Evolutionary conservation across 2,329 filamentous ascomycete species (phyloP).

Genomic region (Epichloe aotearoae): DNA sequence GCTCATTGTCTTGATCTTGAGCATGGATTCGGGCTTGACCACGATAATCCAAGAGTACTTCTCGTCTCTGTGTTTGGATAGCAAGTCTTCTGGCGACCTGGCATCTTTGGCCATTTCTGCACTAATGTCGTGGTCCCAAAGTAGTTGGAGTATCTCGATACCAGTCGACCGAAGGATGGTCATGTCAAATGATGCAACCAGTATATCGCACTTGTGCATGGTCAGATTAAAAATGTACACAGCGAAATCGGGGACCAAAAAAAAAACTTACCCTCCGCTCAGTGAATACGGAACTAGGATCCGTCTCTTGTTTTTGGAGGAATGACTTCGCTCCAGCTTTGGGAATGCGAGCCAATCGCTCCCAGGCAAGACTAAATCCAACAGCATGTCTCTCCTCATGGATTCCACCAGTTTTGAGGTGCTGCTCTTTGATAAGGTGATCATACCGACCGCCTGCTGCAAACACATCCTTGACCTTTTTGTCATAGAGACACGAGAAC

Average conservation of each 20-base stretch:
- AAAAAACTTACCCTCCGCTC: slow-evolving; percentile 43
- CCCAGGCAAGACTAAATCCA: slow-evolving; percentile 84
- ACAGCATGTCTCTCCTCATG: slow-evolving; percentile 66
- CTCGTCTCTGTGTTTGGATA: slow-evolving; percentile 63
- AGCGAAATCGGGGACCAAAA: not conserved
- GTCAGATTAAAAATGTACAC: not conserved
- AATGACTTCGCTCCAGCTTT: slow-evolving; percentile 43
- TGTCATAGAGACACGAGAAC: slow-evolving; percentile 84
- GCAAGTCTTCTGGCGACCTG: slow-evolving; percentile 64
- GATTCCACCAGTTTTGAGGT: slow-evolving; percentile 51
- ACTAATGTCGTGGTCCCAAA: slow-evolving; percentile 77
- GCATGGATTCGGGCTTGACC: slow-evolving; percentile 61
- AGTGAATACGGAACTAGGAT: slow-evolving; percentile 45
- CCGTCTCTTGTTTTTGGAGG: slow-evolving; percentile 57
- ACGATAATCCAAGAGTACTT: slow-evolving; percentile 78
- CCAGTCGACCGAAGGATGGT: slow-evolving; percentile 62
- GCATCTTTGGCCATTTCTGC: slow-evolving; percentile 78
- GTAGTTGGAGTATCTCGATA: slow-evolving; percentile 59
- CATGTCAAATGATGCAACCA: slow-evolving; percentile 78
- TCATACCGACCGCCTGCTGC: slow-evolving; percentile 93
- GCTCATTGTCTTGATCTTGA: slow-evolving; percentile 69
- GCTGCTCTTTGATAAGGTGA: slow-evolving; percentile 70
- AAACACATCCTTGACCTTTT: slow-evolving; percentile 71
- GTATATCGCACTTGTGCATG: slow-evolving; percentile 57
- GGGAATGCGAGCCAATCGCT: slow-evolving; percentile 58